phyloP scores from a whole-genome alignment of 805 yeast genomes.

The Barnettozyma wickerhamii region DNA sequence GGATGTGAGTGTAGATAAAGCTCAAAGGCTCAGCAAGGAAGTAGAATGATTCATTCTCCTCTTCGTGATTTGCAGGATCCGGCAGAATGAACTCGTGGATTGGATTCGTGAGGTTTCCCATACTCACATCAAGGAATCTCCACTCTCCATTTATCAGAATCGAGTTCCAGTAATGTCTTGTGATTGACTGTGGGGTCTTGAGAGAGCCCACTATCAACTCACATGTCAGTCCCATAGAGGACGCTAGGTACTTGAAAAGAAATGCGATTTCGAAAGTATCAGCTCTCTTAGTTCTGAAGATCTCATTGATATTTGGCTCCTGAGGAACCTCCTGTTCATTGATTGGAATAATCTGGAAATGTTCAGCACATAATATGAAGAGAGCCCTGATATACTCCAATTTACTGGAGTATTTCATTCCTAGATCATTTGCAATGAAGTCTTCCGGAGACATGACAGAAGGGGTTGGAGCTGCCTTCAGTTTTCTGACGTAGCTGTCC shows the following conservation, averaged over 20 bases:
- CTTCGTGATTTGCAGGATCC: slow-evolving; percentile 18
- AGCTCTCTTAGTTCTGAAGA: slow-evolving; percentile 47
- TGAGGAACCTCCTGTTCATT: slow-evolving; percentile 9
- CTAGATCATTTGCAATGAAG: slow-evolving; percentile 49
- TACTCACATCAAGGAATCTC: slow-evolving; percentile 69
- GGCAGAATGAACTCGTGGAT: slow-evolving; percentile 37
- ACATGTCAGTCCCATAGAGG: slow-evolving; percentile 63
- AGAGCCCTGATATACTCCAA: slow-evolving; percentile 64
- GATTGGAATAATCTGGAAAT: slow-evolving; percentile 40
- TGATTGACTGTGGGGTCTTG: slow-evolving; percentile 67
- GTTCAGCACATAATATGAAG: slow-evolving; percentile 57
- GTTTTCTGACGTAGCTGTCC: slow-evolving; percentile 37
- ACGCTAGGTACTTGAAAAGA: slow-evolving; percentile 69
- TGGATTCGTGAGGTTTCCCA: slow-evolving; percentile 58
- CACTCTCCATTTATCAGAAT: slow-evolving; percentile 72
- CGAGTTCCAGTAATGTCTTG: slow-evolving; percentile 89
- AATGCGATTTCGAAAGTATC: slow-evolving; percentile 71
- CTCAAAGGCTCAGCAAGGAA: slow-evolving; percentile 75
- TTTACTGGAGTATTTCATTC: slow-evolving; percentile 46
- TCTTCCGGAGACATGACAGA: slow-evolving; percentile 46
- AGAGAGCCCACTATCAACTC: slow-evolving; percentile 80
- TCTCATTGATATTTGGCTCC: slow-evolving; percentile 34
- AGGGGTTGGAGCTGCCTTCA: slow-evolving; percentile 26
- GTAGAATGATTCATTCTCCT: slow-evolving; percentile 47
- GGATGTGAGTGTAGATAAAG: slow-evolving; percentile 81